A percentile compares a stretch with the other conserved stretches of the same genome.
These are phyloP conservation scores for Carex littledalei DNA, from an alignment of 176 grass and related monocot genomes.

Conservation along the genomic window DNA sequence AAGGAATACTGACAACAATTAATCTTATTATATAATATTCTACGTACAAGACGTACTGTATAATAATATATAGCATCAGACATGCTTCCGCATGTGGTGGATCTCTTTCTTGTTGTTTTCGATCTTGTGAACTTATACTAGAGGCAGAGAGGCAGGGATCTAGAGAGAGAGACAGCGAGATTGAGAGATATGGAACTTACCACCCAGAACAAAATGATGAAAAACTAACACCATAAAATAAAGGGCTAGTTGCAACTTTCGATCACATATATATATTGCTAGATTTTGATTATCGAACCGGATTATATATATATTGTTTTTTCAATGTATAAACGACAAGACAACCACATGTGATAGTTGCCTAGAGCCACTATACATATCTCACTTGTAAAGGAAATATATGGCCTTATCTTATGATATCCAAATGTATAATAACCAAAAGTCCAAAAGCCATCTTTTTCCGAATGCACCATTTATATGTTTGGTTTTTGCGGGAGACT, in stretches of 20 bases:
- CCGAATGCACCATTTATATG: neutral
- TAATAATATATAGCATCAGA: neutral
- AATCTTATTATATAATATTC: neutral
- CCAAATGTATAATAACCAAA: neutral
- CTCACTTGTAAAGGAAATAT: neutral
- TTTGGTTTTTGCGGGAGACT: neutral
- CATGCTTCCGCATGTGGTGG: constrained; percentile 23
- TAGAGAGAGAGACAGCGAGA: neutral
- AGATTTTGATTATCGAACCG: neutral
- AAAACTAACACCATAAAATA: neutral
- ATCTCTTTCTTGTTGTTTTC: constrained; percentile 12
- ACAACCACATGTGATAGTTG: constrained; percentile 10
- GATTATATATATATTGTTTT: constrained; percentile 20
- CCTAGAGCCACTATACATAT: neutral
- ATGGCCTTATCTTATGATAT: neutral
- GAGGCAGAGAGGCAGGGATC: neutral
- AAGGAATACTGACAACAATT: neutral
- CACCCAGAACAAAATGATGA: neutral
- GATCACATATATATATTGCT: neutral
- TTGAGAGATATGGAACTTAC: neutral
- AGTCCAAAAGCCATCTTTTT: neutral
- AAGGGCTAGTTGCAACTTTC: neutral
- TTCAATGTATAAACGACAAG: constrained; percentile 10
- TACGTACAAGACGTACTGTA: neutral
- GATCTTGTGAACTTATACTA: neutral